phyloP scores from a whole-genome alignment of 805 yeast genomes.

The Metschnikowia orientalis region DNA sequence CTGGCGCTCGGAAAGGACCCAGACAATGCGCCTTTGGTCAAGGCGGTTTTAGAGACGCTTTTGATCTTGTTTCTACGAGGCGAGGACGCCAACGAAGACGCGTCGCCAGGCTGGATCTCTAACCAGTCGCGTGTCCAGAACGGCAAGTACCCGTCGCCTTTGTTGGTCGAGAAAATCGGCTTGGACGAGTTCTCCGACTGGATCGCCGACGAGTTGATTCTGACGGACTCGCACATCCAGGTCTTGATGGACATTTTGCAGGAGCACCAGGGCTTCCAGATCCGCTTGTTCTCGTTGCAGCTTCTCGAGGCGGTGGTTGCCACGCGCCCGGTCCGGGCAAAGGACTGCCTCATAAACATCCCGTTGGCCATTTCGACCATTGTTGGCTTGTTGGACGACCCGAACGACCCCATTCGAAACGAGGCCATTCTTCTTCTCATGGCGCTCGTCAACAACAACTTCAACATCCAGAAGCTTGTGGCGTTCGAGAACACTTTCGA shows the following conservation, averaged over 20 bases:
- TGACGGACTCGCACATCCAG: conserved; percentile 32
- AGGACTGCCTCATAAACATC: conserved; percentile 64
- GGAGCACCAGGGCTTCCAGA: conserved; percentile 62
- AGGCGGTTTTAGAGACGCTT: conserved; percentile 81
- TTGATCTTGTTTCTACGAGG: conserved; percentile 75
- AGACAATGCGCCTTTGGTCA: conserved; percentile 66
- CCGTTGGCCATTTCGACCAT: conserved; percentile 79
- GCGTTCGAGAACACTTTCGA: conserved; percentile 95
- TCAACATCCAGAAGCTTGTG: conserved; percentile 84
- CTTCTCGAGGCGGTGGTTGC: conserved; percentile 77
- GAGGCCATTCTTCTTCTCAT: conserved; percentile 80
- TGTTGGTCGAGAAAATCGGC: conserved; percentile 48
- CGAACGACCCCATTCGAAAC: conserved; percentile 79
- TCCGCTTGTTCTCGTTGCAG: conserved; percentile 77
- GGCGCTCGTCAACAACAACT: conserved; percentile 75
- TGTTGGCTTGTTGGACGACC: conserved; percentile 47
- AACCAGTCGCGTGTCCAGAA: conserved; percentile 69
- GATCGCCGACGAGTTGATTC: conserved; percentile 92
- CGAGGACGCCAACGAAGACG: conserved; percentile 54
- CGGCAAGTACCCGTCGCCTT: conserved; percentile 77
- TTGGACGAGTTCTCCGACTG: conserved; percentile 87
- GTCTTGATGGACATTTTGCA: conserved; percentile 42
- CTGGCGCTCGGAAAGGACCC: conserved; percentile 59
- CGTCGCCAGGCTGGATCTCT: conserved; percentile 67
- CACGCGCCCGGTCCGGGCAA: conserved; percentile 68